Evolutionary conservation across 2,329 filamentous ascomycete species (phyloP).

Genomic region (Helicocarpus griseus): DNA sequence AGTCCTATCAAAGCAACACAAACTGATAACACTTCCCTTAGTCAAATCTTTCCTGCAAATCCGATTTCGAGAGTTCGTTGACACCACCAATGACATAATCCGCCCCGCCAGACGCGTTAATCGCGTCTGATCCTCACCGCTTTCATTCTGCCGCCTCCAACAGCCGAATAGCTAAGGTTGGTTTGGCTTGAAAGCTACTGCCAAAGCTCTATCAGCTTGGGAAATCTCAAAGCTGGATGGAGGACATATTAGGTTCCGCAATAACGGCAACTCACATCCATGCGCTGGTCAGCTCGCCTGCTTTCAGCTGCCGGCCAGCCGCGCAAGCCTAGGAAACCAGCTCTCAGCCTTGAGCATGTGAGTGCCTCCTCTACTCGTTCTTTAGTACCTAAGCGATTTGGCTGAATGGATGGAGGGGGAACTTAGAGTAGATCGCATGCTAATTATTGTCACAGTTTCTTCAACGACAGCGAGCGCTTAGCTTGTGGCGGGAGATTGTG

Average conservation of each 20-base stretch:
- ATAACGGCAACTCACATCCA: slow-evolving; percentile 9
- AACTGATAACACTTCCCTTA: no score
- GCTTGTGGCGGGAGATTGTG: slow-evolving; percentile 35
- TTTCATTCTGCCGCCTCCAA: neutral
- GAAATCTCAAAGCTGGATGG: neutral
- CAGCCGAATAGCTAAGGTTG: no score
- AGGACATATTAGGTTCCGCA: neutral
- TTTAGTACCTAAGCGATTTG: neutral
- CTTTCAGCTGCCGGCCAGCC: slow-evolving; percentile 21
- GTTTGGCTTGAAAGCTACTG: neutral
- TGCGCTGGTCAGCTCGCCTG: slow-evolving; percentile 21
- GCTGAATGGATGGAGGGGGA: neutral
- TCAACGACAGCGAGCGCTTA: slow-evolving; percentile 33
- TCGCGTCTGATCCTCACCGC: neutral
- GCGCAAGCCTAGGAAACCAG: slow-evolving; percentile 26
- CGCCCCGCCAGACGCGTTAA: neutral
- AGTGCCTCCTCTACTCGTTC: slow-evolving; percentile 7
- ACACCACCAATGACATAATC: no score
- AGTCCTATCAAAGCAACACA: no score
- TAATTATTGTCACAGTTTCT: slow-evolving; percentile 26
- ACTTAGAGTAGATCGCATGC: neutral
- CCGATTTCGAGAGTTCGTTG: no score
- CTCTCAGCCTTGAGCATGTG: slow-evolving; percentile 32
- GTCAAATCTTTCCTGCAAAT: no score
- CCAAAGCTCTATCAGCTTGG: neutral